Evolutionary conservation across 306 rosid genomes (phyloP), one percentile per base, ranked within the genome.

Genomic region (Arachis stenosperma): DNA sequence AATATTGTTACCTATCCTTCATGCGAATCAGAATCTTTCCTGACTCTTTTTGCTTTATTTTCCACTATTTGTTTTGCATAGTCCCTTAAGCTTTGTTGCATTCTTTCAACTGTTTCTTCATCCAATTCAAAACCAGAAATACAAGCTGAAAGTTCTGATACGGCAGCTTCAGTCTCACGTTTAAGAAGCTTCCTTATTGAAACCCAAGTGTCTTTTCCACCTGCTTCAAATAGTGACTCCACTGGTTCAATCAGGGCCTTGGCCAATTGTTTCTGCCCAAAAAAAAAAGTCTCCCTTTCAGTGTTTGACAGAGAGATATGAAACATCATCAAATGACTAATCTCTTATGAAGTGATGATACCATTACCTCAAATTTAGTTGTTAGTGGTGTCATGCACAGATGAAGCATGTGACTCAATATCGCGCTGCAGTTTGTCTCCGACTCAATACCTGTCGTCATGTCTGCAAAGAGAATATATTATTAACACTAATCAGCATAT

Each of bases 51-150:
- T 22, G 27, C 27, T 22, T 22, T 22, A 22, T 22, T 22, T 22
- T 1, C 1, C 27, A 22, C 27, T 22, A 22, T 22, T 22, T 22
- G 27, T 22, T 22, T 22, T 22, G 27, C 22, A 17, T 22, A 22
- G 1, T 22, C 27, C 27, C 27, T 22, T 22, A 22, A 22, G 27
- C 27, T 22, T 22, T 22, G 27, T 33, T 74, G 70, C 96, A 91
- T 86, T 46, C 11, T 78, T 63, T 71, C 81, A 71, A 57, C 73
- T 42, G 82, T 85, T 81, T 79, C 84, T 77, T 86, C 63, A 44
- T 91, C 92, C 81, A 93, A 76, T 77, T 93, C 97, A 85, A 84
- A 93, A 81, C 92, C 92, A 79, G 77, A 73, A 69, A 91, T 44
- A 7, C 78, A 78, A 57, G 67, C 58, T 65, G 78, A 79, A 78